These are phyloP conservation scores for Paramecium primaurelia DNA, from an alignment of 73 alveolate species.

Conservation along the genomic window DNA sequence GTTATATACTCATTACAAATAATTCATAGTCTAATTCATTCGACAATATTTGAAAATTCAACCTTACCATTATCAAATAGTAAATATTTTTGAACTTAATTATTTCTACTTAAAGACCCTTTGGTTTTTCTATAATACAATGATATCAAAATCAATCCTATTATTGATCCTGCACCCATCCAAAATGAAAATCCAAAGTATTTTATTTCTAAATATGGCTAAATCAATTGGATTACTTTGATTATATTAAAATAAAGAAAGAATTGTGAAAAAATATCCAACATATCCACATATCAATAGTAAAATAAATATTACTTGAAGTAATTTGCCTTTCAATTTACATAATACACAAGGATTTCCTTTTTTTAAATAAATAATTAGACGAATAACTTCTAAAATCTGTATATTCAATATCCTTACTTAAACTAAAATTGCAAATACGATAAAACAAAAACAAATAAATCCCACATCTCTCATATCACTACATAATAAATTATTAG, in stretches of 20 bases:
- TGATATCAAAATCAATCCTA: neutral
- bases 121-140: conserved; percentile 10
- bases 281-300: neutral
- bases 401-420: neutral
- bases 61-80: neutral
- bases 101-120: neutral
- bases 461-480: neutral
- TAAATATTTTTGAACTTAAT: neutral
- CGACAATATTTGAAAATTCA: neutral
- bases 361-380: neutral
- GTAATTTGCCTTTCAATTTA: neutral
- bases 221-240: neutral
- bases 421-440: neutral
- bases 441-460: neutral
- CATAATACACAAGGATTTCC: neutral
- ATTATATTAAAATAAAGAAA: neutral
- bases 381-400: neutral
- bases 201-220: neutral
- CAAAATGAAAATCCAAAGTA: neutral
- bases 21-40: neutral
- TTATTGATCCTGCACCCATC: neutral
- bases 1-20: neutral
- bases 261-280: neutral
- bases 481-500: neutral
- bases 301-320: neutral